Evolutionary conservation across 352 stramenopile genomes (phyloP), one percentile per base, ranked within the genome.

Genomic region (Globisporangium parvum): DNA sequence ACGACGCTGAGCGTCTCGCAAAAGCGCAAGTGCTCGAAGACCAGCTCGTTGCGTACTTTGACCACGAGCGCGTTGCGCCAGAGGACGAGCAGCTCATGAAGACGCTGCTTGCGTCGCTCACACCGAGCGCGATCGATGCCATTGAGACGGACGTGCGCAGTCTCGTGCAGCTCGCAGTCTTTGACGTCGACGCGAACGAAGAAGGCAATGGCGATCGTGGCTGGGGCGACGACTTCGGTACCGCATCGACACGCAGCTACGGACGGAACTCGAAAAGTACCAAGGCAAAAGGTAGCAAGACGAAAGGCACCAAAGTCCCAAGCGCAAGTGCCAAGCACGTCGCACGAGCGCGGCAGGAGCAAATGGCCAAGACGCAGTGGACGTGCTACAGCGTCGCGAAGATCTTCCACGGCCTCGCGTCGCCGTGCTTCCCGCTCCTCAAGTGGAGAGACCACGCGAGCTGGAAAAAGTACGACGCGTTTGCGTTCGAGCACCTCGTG

Each of bases 401-500:
- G 37, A 67, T 94, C 33, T 87, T 92, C 54, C 84, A 94, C 44
- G 84, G 84, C 6, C 64, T 94, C 26, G 66, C 73, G 41, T 87
- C 72, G 24, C 81, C 81, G 28, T 76, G 70, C 42, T 87, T 90
- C 50, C 71, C 78, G 14, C 67, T 69, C 0, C 62, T 70, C 15
- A 60, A 70, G 37, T 94, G 85, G 85, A 77, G 76, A 0, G 71
- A 91, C 31, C 70, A 90, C 59, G 47, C 65, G 26, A 74, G 62
- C 50, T 94, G 85, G 85, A 70, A 78, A 20, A 78, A 77, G 47
- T 87, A 91, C 59, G 59, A 70, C 1, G 61, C 72, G 35, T 69
- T 91, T 24, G 77, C 82, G 23, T 94, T 93, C 51, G 82, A 91
- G 45, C 69, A 77, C 37, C 69, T 92, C n/a, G 74, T 88, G 23